These are phyloP conservation scores for Penicillium concentricum DNA, from an alignment of 2,329 filamentous ascomycete genomes.

Conservation along the genomic window DNA sequence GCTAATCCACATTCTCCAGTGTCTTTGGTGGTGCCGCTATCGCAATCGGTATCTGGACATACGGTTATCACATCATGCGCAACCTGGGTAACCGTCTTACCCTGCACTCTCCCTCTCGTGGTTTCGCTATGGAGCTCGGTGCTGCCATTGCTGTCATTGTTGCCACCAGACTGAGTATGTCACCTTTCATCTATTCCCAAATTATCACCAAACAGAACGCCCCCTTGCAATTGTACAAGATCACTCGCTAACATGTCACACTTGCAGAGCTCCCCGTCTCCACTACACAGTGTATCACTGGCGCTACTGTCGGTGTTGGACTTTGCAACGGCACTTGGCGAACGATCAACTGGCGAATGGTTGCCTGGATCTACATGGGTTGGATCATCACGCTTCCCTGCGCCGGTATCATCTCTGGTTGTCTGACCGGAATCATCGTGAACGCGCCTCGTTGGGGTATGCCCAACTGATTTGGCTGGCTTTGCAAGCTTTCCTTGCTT, in stretches of 20 bases:
- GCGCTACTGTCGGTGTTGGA: constrained; percentile 36
- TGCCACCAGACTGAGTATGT: constrained; percentile 33
- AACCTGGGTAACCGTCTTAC: constrained; percentile 46
- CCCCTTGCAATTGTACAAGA: neutral
- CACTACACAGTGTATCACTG: constrained; percentile 41
- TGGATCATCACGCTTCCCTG: constrained; percentile 48
- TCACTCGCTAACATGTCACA: neutral
- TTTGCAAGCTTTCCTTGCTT: neutral
- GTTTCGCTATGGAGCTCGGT: constrained; percentile 41
- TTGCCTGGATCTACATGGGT: constrained; percentile 45
- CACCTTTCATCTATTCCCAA: neutral
- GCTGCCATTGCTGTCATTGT: constrained; percentile 43
- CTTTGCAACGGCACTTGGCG: constrained; percentile 37
- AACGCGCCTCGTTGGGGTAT: neutral
- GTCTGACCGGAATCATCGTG: neutral
- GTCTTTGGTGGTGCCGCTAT: constrained; percentile 45
- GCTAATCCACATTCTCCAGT: constrained; percentile 26
- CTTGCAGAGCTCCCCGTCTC: constrained; percentile 28
- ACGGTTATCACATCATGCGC: constrained; percentile 44
- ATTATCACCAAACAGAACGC: no score
- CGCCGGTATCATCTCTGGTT: constrained; percentile 38
- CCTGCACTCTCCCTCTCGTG: constrained; percentile 36
- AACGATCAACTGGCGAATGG: constrained; percentile 48
- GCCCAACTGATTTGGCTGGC: neutral
- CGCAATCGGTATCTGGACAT: constrained; percentile 44